Conservation (phyloP, 225 moss, liverwort and hornwort species). For the Pseudisothecium myosuroides region DNA sequence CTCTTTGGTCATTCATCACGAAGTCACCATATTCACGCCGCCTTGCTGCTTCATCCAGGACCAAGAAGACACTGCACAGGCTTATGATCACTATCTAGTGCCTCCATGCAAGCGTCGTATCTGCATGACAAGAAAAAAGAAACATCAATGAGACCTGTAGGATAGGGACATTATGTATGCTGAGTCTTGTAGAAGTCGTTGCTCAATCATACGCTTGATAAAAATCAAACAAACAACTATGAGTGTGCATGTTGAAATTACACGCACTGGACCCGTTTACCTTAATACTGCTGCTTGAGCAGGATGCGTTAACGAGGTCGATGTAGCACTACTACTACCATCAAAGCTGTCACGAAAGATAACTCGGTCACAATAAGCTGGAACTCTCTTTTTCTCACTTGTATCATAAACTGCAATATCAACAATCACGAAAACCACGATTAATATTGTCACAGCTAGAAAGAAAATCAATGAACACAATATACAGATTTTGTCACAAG, state of each 20-base stretch:
- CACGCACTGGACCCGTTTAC: constrained; percentile 14
- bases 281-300: constrained; percentile 57
- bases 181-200: background rate
- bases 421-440: background rate
- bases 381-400: constrained; percentile 90
- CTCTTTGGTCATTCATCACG: constrained; percentile 33
- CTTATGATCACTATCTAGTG: constrained; percentile 89
- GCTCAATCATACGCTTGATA: background rate
- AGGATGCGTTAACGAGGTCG: constrained; percentile 61
- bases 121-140: constrained; percentile 28
- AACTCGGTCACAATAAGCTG: constrained; percentile 96
- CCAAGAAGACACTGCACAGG: constrained; percentile 79
- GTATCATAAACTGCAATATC: constrained; percentile 73
- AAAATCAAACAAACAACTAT: background rate
- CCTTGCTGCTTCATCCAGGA: constrained; percentile 81
- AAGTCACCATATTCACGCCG: constrained; percentile 73
- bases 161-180: background rate
- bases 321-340: constrained; percentile 16
- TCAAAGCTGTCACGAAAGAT: constrained; percentile 93
- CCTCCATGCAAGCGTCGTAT: constrained; percentile 89
- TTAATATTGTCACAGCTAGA: background rate
- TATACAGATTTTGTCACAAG: background rate
- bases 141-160: background rate
- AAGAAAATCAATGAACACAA: background rate
- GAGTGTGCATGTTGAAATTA: background rate